phyloP scores from a whole-genome alignment of 371 early-diverging fungal species.

The Globomyces sp. region DNA sequence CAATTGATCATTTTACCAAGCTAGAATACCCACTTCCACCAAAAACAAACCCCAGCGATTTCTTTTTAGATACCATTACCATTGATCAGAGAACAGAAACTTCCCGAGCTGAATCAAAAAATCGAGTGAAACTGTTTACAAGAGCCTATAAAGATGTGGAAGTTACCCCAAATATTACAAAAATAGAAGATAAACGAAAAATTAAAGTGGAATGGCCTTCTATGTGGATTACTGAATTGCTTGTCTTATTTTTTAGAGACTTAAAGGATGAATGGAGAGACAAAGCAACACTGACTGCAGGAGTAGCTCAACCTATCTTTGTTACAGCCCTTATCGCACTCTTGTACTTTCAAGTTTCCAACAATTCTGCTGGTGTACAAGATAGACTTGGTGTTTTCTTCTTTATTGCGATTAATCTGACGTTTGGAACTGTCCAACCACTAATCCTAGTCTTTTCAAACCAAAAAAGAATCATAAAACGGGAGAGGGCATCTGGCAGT shows the following conservation, averaged over 20 bases:
- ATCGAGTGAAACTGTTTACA: slow-evolving; percentile 36
- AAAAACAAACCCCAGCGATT: slow-evolving; percentile 69
- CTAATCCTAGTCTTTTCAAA: slow-evolving; percentile 38
- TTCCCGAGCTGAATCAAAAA: slow-evolving; percentile 22
- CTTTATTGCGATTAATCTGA: slow-evolving; percentile 37
- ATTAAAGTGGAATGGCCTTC: slow-evolving; percentile 6
- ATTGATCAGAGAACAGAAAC: slow-evolving; percentile 36
- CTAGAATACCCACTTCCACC: slow-evolving; percentile 53
- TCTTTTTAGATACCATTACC: slow-evolving; percentile 46
- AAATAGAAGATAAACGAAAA: background rate
- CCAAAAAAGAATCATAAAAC: slow-evolving; percentile 34
- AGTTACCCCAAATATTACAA: background rate
- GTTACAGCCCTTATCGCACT: slow-evolving; percentile 30
- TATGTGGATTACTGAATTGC: slow-evolving; percentile 28
- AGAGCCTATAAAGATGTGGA: slow-evolving; percentile 23
- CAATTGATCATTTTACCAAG: slow-evolving; percentile 30
- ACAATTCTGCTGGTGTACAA: slow-evolving; percentile 33
- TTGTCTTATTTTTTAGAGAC: slow-evolving; percentile 35
- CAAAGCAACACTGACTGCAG: slow-evolving; percentile 26
- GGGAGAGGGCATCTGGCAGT: slow-evolving; percentile 43
- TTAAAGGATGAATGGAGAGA: slow-evolving; percentile 30
- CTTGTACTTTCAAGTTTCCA: slow-evolving; percentile 20
- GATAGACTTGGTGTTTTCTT: slow-evolving; percentile 44
- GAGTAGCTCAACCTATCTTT: slow-evolving; percentile 28
- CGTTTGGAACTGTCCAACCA: slow-evolving; percentile 44